A percentile compares a stretch with the other conserved stretches of the same genome.
These are phyloP conservation scores for Gastrolobium bilobum DNA, from an alignment of 306 rosid species.

Conservation along the genomic window DNA sequence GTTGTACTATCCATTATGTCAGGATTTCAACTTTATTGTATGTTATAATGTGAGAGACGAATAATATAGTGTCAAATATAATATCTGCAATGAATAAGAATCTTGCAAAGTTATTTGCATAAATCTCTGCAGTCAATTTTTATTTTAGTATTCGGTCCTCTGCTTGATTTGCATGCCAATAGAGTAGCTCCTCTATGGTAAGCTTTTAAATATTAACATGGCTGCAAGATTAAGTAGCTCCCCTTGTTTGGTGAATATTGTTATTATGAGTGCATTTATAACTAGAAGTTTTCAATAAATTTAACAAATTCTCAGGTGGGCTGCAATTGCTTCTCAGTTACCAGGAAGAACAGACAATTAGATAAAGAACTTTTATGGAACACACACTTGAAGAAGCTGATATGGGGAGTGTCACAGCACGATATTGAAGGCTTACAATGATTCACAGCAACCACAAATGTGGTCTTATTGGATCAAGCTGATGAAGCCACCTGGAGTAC, in stretches of 20 bases:
- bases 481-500: too few species aligned
- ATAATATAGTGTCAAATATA: not conserved
- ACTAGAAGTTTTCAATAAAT: not conserved
- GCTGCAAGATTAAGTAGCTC: not conserved
- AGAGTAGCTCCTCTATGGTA: not conserved
- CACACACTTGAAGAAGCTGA: conserved; percentile 85
- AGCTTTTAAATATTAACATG: conserved; percentile 1
- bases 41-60: conserved; percentile 13
- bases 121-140: not conserved
- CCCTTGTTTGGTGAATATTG: too few species aligned
- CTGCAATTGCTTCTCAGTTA: conserved; percentile 90
- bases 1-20: not conserved
- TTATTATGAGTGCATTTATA: not conserved
- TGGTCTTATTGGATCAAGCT: too few species aligned
- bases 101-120: not conserved
- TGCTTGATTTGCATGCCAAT: conserved; percentile 5
- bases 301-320: conserved; percentile 79
- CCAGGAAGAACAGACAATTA: conserved; percentile 98
- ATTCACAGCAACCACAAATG: too few species aligned
- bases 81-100: not conserved
- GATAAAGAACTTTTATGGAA: conserved; percentile 96
- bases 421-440: too few species aligned
- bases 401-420: too few species aligned
- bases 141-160: not conserved
- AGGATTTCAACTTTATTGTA: conserved; percentile 14